These are phyloP conservation scores for Penicillium verrucosum DNA, from an alignment of 2,329 filamentous ascomycete genomes.

Conservation along the genomic window DNA sequence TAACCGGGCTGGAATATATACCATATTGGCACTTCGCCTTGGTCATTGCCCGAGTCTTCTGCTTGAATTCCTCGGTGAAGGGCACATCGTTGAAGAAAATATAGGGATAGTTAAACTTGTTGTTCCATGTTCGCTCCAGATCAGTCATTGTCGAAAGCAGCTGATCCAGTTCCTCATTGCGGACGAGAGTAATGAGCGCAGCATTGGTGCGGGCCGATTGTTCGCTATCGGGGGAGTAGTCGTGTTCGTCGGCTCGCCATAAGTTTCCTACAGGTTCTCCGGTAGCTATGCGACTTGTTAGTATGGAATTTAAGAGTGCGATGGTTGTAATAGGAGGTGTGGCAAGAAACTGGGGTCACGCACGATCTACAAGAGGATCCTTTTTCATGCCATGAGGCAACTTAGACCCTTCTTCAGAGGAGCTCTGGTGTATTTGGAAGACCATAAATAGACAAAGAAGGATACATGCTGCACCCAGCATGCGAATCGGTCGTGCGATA, in stretches of 20 bases:
- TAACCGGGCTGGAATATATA: conserved; percentile 40
- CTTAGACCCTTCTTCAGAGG: conserved; percentile 42
- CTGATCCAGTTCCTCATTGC: conserved; percentile 81
- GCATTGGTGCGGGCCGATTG: conserved; percentile 86
- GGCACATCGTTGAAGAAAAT: conserved; percentile 97
- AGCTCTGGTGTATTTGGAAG: conserved; percentile 67
- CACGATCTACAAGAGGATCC: conserved; percentile 86
- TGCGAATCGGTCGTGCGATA: conserved; percentile 78
- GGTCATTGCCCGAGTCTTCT: conserved; percentile 71
- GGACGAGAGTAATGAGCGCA: conserved; percentile 84
- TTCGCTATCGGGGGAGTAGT: conserved; percentile 72
- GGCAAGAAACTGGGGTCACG: conserved; percentile 36
- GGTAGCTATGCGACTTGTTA: conserved; percentile 57
- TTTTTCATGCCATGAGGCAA: conserved; percentile 61
- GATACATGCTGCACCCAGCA: conserved; percentile 68
- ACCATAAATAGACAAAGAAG: conserved; percentile 75
- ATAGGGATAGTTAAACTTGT: conserved; percentile 99
- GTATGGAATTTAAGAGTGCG: not conserved
- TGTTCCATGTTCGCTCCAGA: conserved; percentile 91
- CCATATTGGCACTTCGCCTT: conserved; percentile 86
- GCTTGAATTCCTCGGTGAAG: conserved; percentile 91
- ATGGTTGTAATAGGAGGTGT: conserved; percentile 5
- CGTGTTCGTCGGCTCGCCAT: conserved; percentile 67
- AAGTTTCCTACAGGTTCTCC: conserved; percentile 77
- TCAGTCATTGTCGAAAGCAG: conserved; percentile 88